Base-by-base conservation (phyloP, 208 protist species). In the Endotrypanum monterogeii region DNA sequence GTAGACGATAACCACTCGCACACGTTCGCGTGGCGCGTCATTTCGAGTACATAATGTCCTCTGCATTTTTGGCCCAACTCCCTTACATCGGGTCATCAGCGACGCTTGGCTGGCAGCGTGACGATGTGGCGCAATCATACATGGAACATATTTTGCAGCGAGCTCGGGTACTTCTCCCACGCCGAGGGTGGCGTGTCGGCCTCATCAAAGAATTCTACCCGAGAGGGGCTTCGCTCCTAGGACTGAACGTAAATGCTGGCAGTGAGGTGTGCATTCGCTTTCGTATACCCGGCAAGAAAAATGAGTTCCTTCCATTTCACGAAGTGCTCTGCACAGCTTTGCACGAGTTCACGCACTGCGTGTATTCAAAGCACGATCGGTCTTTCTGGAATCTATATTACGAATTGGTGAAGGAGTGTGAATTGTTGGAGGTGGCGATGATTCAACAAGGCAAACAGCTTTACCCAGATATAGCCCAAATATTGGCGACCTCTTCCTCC, bases 311-410 rank as follows among this genome's bases (percentile, higher is more conserved):
- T 52, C 89, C 91, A 25, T 97, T 96, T 71, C 78, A 95, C 51
- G 85, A 95, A 46, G 89, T 98, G 30, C 37, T 97, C 0, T 92
- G 89, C 73, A 98, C 93, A 1, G 83, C 93, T 18, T 73, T 98
- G 55, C 94, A 98, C 80, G 94, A 98, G 85, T 78, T 98, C 18
- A 89, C 88, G 7, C 94, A 98, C 73, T 94, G 88, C 69, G 67
- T 76, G 32, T 74, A 88, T 71, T 85, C 82, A 0, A 78, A 71
- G 39, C 93, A 97, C 70, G 78, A 95, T 66, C 78, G 80, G 52
- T 52, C 79, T 8, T 97, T 97, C 68, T 95, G 91, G 89, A 63
- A 80, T 50, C 82, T 94, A 11, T 94, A 95, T 74, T 81, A 92
- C 50, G 66, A 94, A 28, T 80, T 97, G 7, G 86, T 94, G 20